A percentile compares a stretch with the other conserved stretches of the same genome.
These are phyloP conservation scores for Agrostemma githago DNA, from an alignment of 148 eudicot species.

Conservation along the genomic window DNA sequence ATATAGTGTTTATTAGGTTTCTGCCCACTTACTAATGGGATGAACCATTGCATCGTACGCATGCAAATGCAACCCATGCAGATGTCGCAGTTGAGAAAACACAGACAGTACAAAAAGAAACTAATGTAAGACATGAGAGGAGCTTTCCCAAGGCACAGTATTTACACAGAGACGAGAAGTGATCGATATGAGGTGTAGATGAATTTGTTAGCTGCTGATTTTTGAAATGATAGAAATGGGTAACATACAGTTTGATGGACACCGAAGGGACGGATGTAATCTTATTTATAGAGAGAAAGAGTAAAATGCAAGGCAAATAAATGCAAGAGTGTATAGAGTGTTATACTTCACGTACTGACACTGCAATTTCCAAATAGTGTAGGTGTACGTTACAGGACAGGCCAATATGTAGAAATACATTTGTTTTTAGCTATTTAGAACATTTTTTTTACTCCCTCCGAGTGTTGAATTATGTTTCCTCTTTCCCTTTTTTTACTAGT, in stretches of 20 bases:
- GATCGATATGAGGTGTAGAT: not conserved
- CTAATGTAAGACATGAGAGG: conserved; percentile 15
- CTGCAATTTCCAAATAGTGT: conserved; percentile 21
- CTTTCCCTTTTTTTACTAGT: too few relatives aligned
- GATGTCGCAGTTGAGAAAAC: not conserved
- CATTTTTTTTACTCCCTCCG: not conserved
- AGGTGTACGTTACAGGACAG: not conserved
- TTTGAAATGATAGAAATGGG: conserved; percentile 36
- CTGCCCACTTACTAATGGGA: not conserved
- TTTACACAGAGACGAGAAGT: not conserved
- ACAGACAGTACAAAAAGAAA: not conserved
- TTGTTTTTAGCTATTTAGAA: too few relatives aligned
- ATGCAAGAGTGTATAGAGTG: not conserved
- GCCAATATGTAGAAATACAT: not conserved
- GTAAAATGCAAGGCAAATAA: too few relatives aligned
- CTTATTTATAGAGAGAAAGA: conserved; percentile 25
- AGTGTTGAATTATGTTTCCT: too few relatives aligned
- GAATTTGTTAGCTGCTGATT: conserved; percentile 3
- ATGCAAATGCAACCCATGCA: not conserved
- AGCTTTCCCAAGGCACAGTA: not conserved
- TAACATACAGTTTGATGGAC: conserved; percentile 18
- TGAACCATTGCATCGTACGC: not conserved
- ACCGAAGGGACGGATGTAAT: conserved; percentile 26
- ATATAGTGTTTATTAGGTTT: not conserved
- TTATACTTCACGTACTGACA: not conserved